A percentile compares a stretch with the other conserved stretches of the same genome.
phyloP scores from a whole-genome alignment of 352 stramenopile species.

The Phytophthora sp. region DNA sequence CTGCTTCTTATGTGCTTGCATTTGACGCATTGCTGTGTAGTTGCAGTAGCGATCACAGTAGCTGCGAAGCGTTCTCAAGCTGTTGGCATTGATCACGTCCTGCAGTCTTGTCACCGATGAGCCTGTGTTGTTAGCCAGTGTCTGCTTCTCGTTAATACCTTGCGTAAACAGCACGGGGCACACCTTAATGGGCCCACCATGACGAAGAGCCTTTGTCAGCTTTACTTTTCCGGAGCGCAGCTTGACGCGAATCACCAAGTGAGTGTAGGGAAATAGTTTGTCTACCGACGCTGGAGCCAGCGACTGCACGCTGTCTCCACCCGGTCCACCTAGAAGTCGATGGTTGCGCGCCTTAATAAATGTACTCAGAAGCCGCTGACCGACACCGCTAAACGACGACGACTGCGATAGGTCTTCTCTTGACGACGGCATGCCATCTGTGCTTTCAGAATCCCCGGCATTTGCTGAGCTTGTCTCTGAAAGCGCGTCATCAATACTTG shows the following conservation, averaged over 20 bases:
- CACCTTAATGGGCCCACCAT: slow-evolving; percentile 70
- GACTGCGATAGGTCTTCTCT: slow-evolving; percentile 45
- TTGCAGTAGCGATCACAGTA: slow-evolving; percentile 86
- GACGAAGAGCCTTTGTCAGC: slow-evolving; percentile 57
- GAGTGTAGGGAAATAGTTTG: slow-evolving; percentile 69
- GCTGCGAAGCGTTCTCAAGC: slow-evolving; percentile 63
- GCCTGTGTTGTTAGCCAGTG: slow-evolving; percentile 89
- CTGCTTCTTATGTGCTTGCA: slow-evolving; percentile 35
- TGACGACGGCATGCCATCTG: slow-evolving; percentile 16
- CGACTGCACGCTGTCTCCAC: slow-evolving; percentile 38
- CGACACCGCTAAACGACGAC: slow-evolving; percentile 70
- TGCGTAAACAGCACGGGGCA: slow-evolving; percentile 85
- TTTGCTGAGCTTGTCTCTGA: slow-evolving; percentile 42
- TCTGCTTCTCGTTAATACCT: slow-evolving; percentile 95
- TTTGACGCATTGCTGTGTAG: slow-evolving; percentile 56
- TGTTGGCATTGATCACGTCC: slow-evolving; percentile 84
- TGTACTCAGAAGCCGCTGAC: slow-evolving; percentile 70
- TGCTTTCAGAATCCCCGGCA: slow-evolving; percentile 21
- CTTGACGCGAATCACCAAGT: slow-evolving; percentile 85
- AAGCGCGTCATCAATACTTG: slow-evolving; percentile 73
- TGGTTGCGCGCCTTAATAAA: slow-evolving; percentile 74
- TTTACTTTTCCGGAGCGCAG: slow-evolving; percentile 81
- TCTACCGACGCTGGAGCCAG: slow-evolving; percentile 49
- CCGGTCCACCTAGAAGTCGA: slow-evolving; percentile 54
- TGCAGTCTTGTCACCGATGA: slow-evolving; percentile 79